Percentiles rank a stretch among this genome's conserved stretches.
Conservation (phyloP, 192 early-diverging fungal species). For the Entrophospora sp. region DNA sequence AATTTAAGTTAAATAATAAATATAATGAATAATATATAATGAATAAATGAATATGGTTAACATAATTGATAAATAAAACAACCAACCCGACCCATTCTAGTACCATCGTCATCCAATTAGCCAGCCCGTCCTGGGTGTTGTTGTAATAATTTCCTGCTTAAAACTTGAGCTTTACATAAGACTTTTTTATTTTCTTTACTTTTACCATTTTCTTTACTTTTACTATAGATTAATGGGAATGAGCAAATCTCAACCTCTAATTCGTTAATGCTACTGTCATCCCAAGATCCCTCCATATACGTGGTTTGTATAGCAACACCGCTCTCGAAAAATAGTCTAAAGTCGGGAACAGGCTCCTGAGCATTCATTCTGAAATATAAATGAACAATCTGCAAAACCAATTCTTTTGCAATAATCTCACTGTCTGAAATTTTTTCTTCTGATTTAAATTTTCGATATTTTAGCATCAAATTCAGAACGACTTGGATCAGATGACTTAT, state of each 20-base stretch:
- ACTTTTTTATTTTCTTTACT: background rate
- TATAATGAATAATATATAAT: no score
- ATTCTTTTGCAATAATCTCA: background rate
- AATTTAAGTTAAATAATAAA: no score
- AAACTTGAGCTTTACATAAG: slow-evolving; percentile 3
- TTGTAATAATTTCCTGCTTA: no score
- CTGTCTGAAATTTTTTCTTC: background rate
- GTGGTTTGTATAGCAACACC: background rate
- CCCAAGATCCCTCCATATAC: background rate
- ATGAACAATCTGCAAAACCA: background rate
- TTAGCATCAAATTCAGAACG: background rate
- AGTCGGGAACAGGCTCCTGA: slow-evolving; percentile 2
- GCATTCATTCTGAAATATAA: background rate
- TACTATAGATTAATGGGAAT: background rate
- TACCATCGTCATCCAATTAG: no score
- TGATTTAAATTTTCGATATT: background rate
- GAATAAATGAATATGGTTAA: no score
- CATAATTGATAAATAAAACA: no score
- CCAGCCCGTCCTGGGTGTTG: no score
- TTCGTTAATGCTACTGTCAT: background rate
- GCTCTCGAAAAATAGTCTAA: background rate
- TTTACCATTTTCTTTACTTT: background rate
- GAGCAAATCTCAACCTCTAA: slow-evolving; percentile 4
- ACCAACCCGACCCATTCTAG: no score
- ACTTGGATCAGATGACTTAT: background rate